A percentile compares a stretch with the other conserved stretches of the same genome.
phyloP scores from a whole-genome alignment of 2,329 filamentous ascomycete genomes.

The Fusarium vanettenii region DNA sequence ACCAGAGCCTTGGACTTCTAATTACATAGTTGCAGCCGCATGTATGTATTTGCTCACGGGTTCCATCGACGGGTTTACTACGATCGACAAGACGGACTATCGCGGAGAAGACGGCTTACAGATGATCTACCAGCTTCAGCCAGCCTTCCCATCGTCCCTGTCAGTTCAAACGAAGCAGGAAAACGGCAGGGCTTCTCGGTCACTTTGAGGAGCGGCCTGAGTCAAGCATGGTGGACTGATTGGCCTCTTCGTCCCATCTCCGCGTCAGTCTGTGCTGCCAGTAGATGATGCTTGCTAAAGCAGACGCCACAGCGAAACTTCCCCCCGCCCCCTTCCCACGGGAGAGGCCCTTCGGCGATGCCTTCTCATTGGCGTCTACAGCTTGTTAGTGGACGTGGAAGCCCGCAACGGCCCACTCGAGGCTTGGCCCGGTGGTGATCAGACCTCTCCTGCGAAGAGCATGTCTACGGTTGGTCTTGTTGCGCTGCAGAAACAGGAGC shows the following conservation, averaged over 20 bases:
- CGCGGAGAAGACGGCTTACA: background rate
- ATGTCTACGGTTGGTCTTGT: background rate
- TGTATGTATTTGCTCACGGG: background rate
- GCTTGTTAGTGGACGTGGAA: conserved; percentile 11
- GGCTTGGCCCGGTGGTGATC: conserved; percentile 13
- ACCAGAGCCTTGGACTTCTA: background rate
- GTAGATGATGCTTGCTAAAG: background rate
- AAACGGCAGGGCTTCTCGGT: conserved; percentile 1
- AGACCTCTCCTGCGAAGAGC: conserved; percentile 10
- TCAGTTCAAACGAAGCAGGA: background rate
- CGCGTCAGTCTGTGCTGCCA: conserved; percentile 5
- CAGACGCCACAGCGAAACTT: conserved; percentile 24
- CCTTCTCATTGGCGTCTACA: conserved; percentile 7
- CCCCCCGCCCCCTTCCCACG: background rate
- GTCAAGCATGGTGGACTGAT: conserved; percentile 27
- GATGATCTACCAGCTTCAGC: conserved; percentile 10
- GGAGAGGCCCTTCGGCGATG: conserved; percentile 11
- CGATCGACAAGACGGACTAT: conserved; percentile 12
- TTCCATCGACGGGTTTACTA: background rate
- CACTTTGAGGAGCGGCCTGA: conserved; percentile 16
- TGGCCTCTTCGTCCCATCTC: conserved; percentile 1
- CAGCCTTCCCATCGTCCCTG: background rate
- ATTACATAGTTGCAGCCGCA: background rate
- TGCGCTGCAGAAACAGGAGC: background rate
- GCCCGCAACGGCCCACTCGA: conserved; percentile 7